A percentile compares a stretch with the other conserved stretches of the same genome.
Evolutionary conservation across 441 rosid genomes (phyloP).

Genomic region (Populus hybrid): DNA sequence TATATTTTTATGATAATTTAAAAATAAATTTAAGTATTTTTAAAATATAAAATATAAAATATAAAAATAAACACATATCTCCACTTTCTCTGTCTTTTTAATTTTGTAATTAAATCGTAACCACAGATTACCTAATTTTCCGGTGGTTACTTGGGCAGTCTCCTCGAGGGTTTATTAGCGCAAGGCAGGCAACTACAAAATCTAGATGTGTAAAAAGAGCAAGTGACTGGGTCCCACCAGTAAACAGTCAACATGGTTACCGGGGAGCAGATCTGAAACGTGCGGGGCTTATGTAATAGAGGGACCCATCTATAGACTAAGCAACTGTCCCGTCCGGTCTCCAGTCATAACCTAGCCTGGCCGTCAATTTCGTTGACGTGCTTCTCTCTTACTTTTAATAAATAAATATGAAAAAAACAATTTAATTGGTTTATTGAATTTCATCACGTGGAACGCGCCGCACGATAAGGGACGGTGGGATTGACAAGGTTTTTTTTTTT

Average conservation of each 20-base stretch:
- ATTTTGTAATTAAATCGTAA: too few relatives aligned
- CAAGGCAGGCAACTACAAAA: too few relatives aligned
- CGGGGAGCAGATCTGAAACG: constrained; percentile 30
- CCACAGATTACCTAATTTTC: too few relatives aligned
- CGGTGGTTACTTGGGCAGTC: too few relatives aligned
- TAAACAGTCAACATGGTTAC: constrained; percentile 44
- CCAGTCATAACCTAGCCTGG: constrained; percentile 47
- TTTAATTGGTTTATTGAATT: not conserved
- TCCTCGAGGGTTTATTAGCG: too few relatives aligned
- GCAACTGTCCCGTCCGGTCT: constrained; percentile 39
- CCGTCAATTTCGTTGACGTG: constrained; percentile 84
- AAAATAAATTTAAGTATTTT: too few relatives aligned
- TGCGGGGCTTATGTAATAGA: constrained; percentile 6
- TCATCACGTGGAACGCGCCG: constrained; percentile 93
- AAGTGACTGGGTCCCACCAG: constrained; percentile 57
- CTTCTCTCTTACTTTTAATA: not conserved
- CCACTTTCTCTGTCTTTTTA: too few relatives aligned
- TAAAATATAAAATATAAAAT: too few relatives aligned
- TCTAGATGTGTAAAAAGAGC: not conserved
- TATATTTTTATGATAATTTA: too few relatives aligned
- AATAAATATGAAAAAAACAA: not conserved
- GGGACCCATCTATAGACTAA: constrained; percentile 34
- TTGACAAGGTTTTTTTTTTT: not conserved
- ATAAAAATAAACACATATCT: too few relatives aligned
- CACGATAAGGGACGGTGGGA: constrained; percentile 64